A percentile compares a stretch with the other conserved stretches of the same genome.
Conservation (phyloP, 257 asterid species). For the Cruciata laevipes region DNA sequence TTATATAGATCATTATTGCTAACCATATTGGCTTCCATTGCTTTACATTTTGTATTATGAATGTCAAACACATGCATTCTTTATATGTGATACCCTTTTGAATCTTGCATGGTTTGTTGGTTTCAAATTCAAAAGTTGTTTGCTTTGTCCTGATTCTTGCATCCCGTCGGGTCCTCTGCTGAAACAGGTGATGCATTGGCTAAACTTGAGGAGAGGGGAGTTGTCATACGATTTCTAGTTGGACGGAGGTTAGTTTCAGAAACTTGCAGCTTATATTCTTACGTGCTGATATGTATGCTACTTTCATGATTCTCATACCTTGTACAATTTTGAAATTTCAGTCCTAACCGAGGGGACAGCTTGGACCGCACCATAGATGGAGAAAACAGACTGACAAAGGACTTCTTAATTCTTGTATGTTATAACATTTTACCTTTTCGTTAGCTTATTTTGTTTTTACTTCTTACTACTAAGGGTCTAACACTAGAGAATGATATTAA, state of each 20-base stretch:
- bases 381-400: constrained; percentile 57
- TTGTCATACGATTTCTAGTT: constrained; percentile 63
- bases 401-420: constrained; percentile 84
- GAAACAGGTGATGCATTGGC: constrained; percentile 57
- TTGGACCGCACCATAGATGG: constrained; percentile 81
- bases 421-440: background rate
- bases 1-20: background rate
- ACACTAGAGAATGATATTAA: background rate
- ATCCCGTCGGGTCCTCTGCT: background rate
- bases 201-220: constrained; percentile 76
- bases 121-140: background rate
- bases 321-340: constrained; percentile 29
- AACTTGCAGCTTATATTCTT: constrained; percentile 11
- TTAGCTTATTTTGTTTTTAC: background rate
- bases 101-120: background rate
- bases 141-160: background rate
- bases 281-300: constrained; percentile 10
- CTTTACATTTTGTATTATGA: background rate
- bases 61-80: background rate
- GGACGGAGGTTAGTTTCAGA: constrained; percentile 64
- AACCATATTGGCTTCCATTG: background rate
- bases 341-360: constrained; percentile 92
- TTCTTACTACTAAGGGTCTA: background rate
- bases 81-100: background rate
- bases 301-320: constrained; percentile 13